Evolutionary conservation across 2,329 filamentous ascomycete species (phyloP), one percentile per base, ranked within the genome.

Genomic region (Podosphaera xanthii): DNA sequence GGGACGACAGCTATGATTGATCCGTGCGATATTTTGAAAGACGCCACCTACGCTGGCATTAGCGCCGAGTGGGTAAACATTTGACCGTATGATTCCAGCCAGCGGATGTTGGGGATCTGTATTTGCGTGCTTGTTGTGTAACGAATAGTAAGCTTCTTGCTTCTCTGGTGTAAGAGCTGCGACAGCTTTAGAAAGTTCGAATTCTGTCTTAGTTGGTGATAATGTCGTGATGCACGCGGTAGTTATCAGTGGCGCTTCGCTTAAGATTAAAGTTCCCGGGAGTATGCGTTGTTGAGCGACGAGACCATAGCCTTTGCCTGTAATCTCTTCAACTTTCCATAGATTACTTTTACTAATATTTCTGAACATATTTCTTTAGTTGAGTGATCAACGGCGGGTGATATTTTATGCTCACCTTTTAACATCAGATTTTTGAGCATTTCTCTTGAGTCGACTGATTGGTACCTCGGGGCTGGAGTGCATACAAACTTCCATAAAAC

Each of bases 231-330:
- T 61, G 10, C 61, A 60, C 6, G 64, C 63, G 6, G 65, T 68
- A 10, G 65, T 68, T 48, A 69, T 58, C 33, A 69, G 53, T 22
- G 67, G 65, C 6, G 61, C 49, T 59, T 68, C 67, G 62, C 63
- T 65, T 61, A 68, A 55, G 42, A 69, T 60, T 10, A 66, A 62
- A 7, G 66, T 68, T n/a, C 67, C 67, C 2, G 66, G 63, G 4
- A 49, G 36, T 22, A 68, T 65, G 33, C 62, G 57, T 33, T 61
- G 59, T 7, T 57, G 62, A 22, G 65, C 64, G n/a, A 69, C 46
- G 0, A 68, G 60, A 5, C 65, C 66, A 53, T 63, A 61, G 34
- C 64, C 67, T 63, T 68, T 68, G 42, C 63, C 64, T 5, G 63
- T 62, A n/a, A 68, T 62, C 46, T 58, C 33, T 34, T 63, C 52